Evolutionary conservation across 2,329 filamentous ascomycete genomes (phyloP).

Genomic region (Penicillium sp.): DNA sequence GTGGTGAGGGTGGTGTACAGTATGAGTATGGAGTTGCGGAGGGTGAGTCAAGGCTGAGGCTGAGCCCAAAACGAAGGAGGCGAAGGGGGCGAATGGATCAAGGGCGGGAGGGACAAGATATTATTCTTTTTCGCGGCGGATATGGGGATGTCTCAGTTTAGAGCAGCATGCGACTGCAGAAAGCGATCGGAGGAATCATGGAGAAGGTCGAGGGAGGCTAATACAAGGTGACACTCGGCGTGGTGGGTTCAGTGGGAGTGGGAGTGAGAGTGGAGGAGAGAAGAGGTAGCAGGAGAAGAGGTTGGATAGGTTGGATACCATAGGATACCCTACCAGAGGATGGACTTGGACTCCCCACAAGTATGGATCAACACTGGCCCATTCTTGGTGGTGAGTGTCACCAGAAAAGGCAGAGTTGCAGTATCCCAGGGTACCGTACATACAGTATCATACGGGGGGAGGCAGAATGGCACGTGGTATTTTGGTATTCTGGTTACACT

Average conservation of each 20-base stretch:
- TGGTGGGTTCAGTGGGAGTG: slow-evolving; percentile 20
- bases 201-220: slow-evolving; percentile 18
- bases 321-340: slow-evolving; percentile 2
- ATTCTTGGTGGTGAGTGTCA: slow-evolving; percentile 28
- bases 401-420: slow-evolving; percentile 30
- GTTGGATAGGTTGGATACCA: not conserved
- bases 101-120: not conserved
- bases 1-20: not conserved
- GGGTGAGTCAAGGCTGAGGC: slow-evolving; percentile 3
- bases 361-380: slow-evolving; percentile 34
- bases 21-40: not conserved
- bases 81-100: not conserved
- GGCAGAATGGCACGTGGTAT: too few species aligned
- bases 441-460: too few species aligned
- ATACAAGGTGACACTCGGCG: slow-evolving; percentile 29
- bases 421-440: slow-evolving; percentile 14
- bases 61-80: slow-evolving; percentile 13
- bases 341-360: too few species aligned
- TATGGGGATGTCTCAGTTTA: not conserved
- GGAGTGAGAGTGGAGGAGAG: slow-evolving; percentile 16
- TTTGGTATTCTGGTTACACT: not conserved
- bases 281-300: slow-evolving; percentile 1
- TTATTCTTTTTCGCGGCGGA: not conserved
- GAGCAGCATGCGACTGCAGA: not conserved
- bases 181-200: slow-evolving; percentile 16